Evolutionary conservation across 106 monocot genomes (phyloP).

Genomic region (Apostasia shenzhenica): DNA sequence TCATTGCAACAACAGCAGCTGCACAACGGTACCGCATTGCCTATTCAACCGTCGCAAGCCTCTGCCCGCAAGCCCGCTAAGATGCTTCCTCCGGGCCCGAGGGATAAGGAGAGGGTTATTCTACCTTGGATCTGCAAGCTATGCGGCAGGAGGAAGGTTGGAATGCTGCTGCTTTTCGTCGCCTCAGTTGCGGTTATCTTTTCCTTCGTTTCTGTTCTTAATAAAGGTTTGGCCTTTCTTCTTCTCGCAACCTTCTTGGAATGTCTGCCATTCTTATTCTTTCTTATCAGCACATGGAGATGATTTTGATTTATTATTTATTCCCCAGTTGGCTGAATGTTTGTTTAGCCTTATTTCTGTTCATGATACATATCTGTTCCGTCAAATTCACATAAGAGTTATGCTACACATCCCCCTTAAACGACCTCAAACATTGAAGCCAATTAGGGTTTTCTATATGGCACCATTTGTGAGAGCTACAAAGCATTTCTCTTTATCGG

Average conservation of each 20-base stretch:
- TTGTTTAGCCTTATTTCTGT: not conserved
- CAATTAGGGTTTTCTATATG: too few species aligned
- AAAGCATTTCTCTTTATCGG: too few species aligned
- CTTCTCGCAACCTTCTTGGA: not conserved
- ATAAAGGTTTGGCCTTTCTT: conserved; percentile 18
- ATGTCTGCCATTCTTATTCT: not conserved
- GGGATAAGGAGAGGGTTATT: conserved; percentile 20
- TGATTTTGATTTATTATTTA: not conserved
- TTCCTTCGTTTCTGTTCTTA: conserved; percentile 21
- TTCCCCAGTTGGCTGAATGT: not conserved
- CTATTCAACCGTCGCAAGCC: conserved; percentile 6
- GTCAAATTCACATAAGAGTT: too few species aligned
- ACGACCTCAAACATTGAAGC: too few species aligned
- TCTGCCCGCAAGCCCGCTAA: conserved; percentile 12
- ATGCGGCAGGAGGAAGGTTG: conserved; percentile 24
- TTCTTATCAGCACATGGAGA: too few species aligned
- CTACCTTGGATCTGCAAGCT: conserved; percentile 27
- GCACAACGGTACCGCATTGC: conserved; percentile 8
- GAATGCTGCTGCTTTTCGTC: conserved; percentile 34
- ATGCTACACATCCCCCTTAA: too few species aligned
- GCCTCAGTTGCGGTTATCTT: conserved; percentile 24
- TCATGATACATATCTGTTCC: not conserved
- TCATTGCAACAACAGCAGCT: conserved; percentile 19
- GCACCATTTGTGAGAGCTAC: too few species aligned
- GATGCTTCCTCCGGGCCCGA: conserved; percentile 16